phyloP scores from a whole-genome alignment of 2,329 filamentous ascomycete genomes.

The Colletotrichum orchidophilum region DNA sequence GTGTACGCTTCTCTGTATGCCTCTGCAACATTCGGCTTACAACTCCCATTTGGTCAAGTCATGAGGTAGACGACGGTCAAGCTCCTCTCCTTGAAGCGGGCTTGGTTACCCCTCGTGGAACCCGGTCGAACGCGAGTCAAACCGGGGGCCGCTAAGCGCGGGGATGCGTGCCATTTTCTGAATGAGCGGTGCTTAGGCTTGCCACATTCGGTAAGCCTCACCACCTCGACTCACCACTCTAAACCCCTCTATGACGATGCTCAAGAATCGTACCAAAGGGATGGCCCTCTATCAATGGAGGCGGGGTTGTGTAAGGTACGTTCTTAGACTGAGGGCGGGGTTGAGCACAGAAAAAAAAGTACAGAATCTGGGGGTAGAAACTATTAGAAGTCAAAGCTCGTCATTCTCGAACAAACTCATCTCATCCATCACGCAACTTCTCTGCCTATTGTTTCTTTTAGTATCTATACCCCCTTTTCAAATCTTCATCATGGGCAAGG shows the following conservation, averaged over 20 bases:
- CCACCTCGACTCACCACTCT: background rate
- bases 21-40: background rate
- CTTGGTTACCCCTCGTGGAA: background rate
- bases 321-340: background rate
- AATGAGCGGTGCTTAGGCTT: background rate
- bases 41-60: background rate
- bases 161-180: constrained; percentile 22
- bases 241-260: constrained; percentile 14
- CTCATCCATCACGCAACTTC: background rate
- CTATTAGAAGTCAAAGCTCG: background rate
- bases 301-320: background rate
- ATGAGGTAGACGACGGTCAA: background rate
- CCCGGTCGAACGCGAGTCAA: constrained; percentile 25
- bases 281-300: background rate
- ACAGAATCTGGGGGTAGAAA: background rate
- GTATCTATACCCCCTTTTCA: background rate
- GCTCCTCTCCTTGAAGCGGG: constrained; percentile 1
- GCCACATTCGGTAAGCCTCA: background rate
- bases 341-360: background rate
- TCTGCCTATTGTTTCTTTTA: background rate
- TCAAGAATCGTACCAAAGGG: background rate
- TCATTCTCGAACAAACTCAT: background rate
- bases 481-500: constrained; percentile 38
- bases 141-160: constrained; percentile 17
- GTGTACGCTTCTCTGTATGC: background rate